Conservation (phyloP, 257 asterid genomes). For the Knoxia roxburghii region DNA sequence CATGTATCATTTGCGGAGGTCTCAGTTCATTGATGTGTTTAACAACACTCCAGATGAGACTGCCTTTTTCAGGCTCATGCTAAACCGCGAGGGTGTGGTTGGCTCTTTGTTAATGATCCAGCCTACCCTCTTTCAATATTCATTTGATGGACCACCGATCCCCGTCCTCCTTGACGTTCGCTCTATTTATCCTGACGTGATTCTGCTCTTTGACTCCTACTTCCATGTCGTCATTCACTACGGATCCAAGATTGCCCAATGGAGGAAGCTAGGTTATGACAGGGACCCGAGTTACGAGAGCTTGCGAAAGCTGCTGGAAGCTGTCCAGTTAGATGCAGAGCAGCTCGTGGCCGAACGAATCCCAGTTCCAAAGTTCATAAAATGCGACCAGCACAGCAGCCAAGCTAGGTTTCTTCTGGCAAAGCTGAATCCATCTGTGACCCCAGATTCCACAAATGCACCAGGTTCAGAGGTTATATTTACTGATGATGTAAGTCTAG, state of each 20-base stretch:
- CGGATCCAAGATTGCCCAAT: constrained; percentile 82
- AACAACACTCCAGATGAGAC: constrained; percentile 90
- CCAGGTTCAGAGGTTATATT: constrained; percentile 66
- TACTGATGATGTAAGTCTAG: constrained; percentile 85
- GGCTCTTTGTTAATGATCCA: constrained; percentile 86
- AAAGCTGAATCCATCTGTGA: constrained; percentile 81
- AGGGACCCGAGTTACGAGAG: constrained; percentile 72
- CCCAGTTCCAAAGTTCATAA: constrained; percentile 79
- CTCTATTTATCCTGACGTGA: constrained; percentile 77
- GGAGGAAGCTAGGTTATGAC: constrained; percentile 83
- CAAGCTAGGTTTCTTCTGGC: constrained; percentile 95
- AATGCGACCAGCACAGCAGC: constrained; percentile 92
- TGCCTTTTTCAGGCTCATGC: constrained; percentile 66
- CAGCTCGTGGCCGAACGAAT: constrained; percentile 67
- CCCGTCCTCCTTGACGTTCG: constrained; percentile 79
- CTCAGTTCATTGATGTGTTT: constrained; percentile 82
- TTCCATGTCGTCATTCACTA: constrained; percentile 77
- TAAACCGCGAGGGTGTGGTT: constrained; percentile 89
- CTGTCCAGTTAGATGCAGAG: constrained; percentile 76
- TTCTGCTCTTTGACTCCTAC: constrained; percentile 82
- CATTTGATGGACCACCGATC: constrained; percentile 87
- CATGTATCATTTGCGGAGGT: constrained; percentile 80
- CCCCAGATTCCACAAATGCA: constrained; percentile 50
- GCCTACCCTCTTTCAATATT: constrained; percentile 86
- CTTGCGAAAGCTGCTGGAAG: constrained; percentile 70